phyloP scores from a whole-genome alignment of 139 green algal genomes.

The Gonium pectorale region DNA sequence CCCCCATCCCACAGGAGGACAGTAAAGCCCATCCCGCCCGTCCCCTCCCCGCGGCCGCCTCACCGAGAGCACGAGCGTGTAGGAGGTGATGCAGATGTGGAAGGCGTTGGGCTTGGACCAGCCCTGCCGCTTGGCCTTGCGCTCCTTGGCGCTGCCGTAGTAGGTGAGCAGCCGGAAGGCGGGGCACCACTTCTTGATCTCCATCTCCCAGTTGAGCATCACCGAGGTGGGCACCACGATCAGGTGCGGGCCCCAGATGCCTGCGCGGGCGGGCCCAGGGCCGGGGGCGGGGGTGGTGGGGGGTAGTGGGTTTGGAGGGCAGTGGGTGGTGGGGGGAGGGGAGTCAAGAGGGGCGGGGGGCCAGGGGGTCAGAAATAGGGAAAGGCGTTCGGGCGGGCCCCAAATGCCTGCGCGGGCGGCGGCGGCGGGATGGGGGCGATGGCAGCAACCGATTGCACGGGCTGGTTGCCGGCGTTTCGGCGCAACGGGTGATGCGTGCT shows the following conservation, averaged over 20 bases:
- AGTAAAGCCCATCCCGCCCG: too few species aligned
- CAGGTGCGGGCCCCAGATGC: constrained; percentile 97
- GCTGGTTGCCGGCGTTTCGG: too few species aligned
- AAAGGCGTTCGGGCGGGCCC: too few species aligned
- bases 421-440: too few species aligned
- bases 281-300: neutral
- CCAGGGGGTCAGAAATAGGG: too few species aligned
- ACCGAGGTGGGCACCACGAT: constrained; percentile 96
- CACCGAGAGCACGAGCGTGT: constrained; percentile 94
- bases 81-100: constrained; percentile 99
- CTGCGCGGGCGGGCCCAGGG: constrained; percentile 24
- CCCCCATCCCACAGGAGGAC: too few species aligned
- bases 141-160: constrained; percentile 94
- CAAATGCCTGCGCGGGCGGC: too few species aligned
- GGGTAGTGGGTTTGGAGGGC: neutral
- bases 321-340: neutral
- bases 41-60: too few species aligned
- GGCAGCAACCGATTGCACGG: too few species aligned
- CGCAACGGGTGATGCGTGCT: too few species aligned
- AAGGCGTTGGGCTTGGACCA: constrained; percentile 98
- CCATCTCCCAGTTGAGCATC: constrained; percentile 99
- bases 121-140: constrained; percentile 94
- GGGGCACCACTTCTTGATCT: constrained; percentile 99
- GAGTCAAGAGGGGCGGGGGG: too few species aligned
- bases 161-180: constrained; percentile 99